A percentile compares a stretch with the other conserved stretches of the same genome.
Conservation (phyloP, 83 land plant genomes). For the Thuja plicata region DNA sequence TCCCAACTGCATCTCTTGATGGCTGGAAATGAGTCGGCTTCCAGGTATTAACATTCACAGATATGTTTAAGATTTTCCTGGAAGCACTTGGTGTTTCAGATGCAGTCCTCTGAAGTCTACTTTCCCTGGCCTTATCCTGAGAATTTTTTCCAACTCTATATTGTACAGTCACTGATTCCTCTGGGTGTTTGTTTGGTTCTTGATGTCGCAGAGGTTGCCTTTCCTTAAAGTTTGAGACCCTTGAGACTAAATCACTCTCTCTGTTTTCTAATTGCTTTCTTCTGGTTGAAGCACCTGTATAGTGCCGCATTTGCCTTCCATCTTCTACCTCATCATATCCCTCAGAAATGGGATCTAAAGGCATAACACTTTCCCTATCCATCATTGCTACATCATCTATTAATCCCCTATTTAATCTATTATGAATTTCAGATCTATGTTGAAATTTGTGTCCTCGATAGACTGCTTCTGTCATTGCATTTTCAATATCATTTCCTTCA, state of each 20-base stretch:
- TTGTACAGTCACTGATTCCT: slow-evolving; percentile 40
- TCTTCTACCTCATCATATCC: slow-evolving; percentile 33
- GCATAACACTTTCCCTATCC: slow-evolving; percentile 24
- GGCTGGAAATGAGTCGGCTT: slow-evolving; percentile 48
- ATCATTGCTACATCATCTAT: slow-evolving; percentile 16
- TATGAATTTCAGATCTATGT: slow-evolving; percentile 22
- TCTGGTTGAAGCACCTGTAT: slow-evolving; percentile 26
- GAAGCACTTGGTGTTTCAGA: slow-evolving; percentile 23
- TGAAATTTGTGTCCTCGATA: slow-evolving; percentile 15
- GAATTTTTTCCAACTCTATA: slow-evolving; percentile 38
- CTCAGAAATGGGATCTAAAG: slow-evolving; percentile 37
- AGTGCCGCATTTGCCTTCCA: slow-evolving; percentile 15
- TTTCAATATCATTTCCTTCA: slow-evolving; percentile 31
- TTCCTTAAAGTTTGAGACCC: slow-evolving; percentile 3
- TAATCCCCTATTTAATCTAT: slow-evolving; percentile 15
- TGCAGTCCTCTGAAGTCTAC: slow-evolving; percentile 31
- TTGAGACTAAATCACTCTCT: slow-evolving; percentile 15
- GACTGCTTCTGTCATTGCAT: slow-evolving; percentile 10
- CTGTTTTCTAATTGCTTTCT: slow-evolving; percentile 17
- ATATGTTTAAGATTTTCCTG: slow-evolving; percentile 49
- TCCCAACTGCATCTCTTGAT: slow-evolving; percentile 15
- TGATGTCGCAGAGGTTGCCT: background rate
- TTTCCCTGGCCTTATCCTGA: slow-evolving; percentile 24
- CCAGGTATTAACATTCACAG: slow-evolving; percentile 73
- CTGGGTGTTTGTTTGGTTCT: slow-evolving; percentile 8